Evolutionary conservation across 768 basidiomycete species (phyloP).

Genomic region (Mrakia blollopis): DNA sequence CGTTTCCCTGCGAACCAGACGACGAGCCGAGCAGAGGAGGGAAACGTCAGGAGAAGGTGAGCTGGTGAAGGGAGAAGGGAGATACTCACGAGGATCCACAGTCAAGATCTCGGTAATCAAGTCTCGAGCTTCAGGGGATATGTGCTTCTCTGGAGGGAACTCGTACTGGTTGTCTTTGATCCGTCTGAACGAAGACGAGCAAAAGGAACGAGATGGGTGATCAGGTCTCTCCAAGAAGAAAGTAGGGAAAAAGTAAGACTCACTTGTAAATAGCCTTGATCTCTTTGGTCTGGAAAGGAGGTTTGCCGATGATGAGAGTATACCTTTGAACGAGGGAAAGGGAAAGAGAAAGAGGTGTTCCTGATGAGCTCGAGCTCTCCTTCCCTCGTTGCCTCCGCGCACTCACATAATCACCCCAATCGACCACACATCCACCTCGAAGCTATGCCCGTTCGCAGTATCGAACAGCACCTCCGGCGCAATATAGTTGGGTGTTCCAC

Average conservation of each 20-base stretch:
- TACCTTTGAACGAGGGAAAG: constrained; percentile 49
- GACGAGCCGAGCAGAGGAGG: neutral
- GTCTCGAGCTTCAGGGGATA: constrained; percentile 66
- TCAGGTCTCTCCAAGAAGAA: neutral
- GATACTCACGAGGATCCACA: constrained; percentile 57
- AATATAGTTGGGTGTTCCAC: constrained; percentile 98
- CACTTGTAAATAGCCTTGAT: constrained; percentile 93
- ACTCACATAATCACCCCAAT: constrained; percentile 80
- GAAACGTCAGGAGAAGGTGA: neutral
- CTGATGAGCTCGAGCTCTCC: neutral
- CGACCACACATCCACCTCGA: constrained; percentile 98
- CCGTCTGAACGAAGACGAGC: constrained; percentile 53
- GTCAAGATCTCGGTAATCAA: constrained; percentile 82
- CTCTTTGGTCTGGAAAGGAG: constrained; percentile 97
- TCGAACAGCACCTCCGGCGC: constrained; percentile 97
- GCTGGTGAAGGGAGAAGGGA: neutral
- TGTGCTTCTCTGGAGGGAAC: constrained; percentile 70
- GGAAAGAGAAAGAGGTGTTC: neutral
- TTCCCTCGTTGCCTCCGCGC: neutral
- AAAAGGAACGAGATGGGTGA: neutral
- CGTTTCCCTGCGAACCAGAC: constrained; percentile 51
- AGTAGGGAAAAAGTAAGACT: neutral
- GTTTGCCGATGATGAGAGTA: constrained; percentile 87
- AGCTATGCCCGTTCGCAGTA: constrained; percentile 91
- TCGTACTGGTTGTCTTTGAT: constrained; percentile 91